Conservation (phyloP, 2,329 filamentous ascomycete species). For the Diaporthe ilicicola region DNA sequence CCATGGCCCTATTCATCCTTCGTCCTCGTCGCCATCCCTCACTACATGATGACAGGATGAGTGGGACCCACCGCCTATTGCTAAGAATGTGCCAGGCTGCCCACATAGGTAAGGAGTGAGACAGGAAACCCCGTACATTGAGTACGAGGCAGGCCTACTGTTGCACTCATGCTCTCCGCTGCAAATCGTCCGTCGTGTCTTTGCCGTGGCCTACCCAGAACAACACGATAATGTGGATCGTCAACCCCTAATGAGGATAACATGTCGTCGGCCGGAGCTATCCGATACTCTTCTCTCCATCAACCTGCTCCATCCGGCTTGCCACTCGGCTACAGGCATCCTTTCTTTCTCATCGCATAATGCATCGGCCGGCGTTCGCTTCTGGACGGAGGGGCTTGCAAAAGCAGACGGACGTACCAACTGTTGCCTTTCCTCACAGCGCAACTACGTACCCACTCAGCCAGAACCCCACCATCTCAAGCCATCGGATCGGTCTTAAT, state of each 20-base stretch:
- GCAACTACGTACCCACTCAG: too few relatives aligned
- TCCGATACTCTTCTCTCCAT: background rate
- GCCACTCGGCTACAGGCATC: background rate
- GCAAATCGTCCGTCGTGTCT: background rate
- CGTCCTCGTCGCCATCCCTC: background rate
- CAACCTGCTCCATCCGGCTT: background rate
- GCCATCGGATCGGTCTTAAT: background rate
- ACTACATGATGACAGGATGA: conserved; percentile 17
- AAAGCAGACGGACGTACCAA: background rate
- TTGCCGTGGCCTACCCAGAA: background rate
- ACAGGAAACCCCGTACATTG: too few relatives aligned
- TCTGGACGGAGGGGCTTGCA: background rate
- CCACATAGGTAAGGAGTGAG: background rate
- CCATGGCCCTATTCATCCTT: conserved; percentile 24
- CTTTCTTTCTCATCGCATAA: background rate
- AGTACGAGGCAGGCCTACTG: background rate
- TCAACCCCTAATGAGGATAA: too few relatives aligned
- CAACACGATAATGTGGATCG: too few relatives aligned
- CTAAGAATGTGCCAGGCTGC: background rate
- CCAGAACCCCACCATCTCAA: background rate
- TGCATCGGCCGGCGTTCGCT: background rate
- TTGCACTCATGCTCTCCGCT: background rate
- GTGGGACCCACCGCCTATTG: background rate
- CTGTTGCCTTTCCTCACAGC: background rate
- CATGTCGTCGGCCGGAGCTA: background rate